Evolutionary conservation across 1,284 basidiomycete species (phyloP).

Genomic region (Xerocomus minutiporus): DNA sequence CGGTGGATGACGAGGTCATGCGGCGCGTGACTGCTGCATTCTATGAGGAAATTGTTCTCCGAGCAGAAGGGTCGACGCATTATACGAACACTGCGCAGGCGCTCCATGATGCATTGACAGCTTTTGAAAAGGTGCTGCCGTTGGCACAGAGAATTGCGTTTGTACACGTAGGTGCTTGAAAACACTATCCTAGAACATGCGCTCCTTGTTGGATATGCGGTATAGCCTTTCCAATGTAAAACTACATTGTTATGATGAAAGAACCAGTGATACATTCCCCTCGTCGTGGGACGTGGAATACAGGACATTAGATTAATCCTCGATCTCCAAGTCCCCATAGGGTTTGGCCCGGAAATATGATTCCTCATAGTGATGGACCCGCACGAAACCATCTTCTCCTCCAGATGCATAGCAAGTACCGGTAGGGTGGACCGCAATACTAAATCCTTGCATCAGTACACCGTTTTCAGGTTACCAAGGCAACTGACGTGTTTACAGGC

Average conservation of each 20-base stretch:
- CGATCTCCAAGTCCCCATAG: constrained; percentile 84
- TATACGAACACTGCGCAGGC: constrained; percentile 16
- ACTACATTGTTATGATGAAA: background rate
- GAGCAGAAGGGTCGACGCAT: constrained; percentile 8
- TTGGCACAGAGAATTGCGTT: constrained; percentile 26
- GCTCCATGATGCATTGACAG: constrained; percentile 16
- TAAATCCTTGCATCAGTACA: constrained; percentile 27
- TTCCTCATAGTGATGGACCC: constrained; percentile 90
- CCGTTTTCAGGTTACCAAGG: constrained; percentile 1
- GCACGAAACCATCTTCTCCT: constrained; percentile 93
- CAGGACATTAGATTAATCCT: constrained; percentile 19
- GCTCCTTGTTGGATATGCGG: background rate
- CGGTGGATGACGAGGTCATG: constrained; percentile 18
- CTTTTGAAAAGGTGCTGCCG: constrained; percentile 12
- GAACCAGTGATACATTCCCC: background rate
- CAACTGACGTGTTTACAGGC: constrained; percentile 89
- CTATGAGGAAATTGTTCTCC: constrained; percentile 20
- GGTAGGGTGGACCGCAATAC: constrained; percentile 88
- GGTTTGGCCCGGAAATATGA: constrained; percentile 86
- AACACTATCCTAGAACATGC: background rate
- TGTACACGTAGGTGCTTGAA: constrained; percentile 27
- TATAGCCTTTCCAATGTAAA: too few relatives aligned
- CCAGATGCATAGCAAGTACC: constrained; percentile 92
- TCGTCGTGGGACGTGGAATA: background rate
- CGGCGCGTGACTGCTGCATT: constrained; percentile 16